Evolutionary conservation across 2,329 filamentous ascomycete species (phyloP).

Genomic region (Scolecobasidium constrictum): DNA sequence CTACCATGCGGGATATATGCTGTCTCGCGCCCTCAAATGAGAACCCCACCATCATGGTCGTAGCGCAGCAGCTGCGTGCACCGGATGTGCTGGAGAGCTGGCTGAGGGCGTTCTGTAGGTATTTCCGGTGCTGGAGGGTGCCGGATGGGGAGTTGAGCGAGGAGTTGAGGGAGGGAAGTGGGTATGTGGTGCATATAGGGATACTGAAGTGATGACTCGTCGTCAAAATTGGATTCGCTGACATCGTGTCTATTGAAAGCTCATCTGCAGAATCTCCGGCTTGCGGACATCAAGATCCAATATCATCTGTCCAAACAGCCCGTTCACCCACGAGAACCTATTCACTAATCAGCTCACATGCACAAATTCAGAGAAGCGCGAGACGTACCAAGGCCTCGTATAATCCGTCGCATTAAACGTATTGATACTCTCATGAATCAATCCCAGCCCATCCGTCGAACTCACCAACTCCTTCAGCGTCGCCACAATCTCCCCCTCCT

Average conservation of each 20-base stretch:
- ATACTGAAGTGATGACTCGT: too few relatives aligned
- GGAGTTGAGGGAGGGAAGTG: conserved; percentile 51
- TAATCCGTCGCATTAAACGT: conserved; percentile 34
- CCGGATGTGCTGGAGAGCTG: conserved; percentile 77
- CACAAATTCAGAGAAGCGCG: background rate
- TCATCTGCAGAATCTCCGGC: conserved; percentile 30
- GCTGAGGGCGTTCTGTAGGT: conserved; percentile 54
- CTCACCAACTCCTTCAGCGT: conserved; percentile 34
- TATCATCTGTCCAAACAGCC: conserved; percentile 40
- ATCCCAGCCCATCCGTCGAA: conserved; percentile 35
- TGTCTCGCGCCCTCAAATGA: conserved; percentile 28
- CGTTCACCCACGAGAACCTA: conserved; percentile 41
- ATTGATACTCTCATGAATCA: conserved; percentile 43
- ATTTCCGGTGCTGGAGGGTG: conserved; percentile 69
- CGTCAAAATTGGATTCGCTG: too few relatives aligned
- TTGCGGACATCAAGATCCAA: conserved; percentile 33
- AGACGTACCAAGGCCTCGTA: conserved; percentile 36
- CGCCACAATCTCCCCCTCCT: conserved; percentile 35
- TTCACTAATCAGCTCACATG: conserved; percentile 2
- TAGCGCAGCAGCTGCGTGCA: conserved; percentile 82
- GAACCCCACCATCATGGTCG: conserved; percentile 57
- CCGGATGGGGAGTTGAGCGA: conserved; percentile 50
- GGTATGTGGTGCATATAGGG: conserved; percentile 76
- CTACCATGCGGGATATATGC: conserved; percentile 68
- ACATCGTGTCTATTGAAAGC: conserved; percentile 30